Base-by-base conservation (phyloP, 1,284 basidiomycete genomes). In the Boletus subluridellus region DNA sequence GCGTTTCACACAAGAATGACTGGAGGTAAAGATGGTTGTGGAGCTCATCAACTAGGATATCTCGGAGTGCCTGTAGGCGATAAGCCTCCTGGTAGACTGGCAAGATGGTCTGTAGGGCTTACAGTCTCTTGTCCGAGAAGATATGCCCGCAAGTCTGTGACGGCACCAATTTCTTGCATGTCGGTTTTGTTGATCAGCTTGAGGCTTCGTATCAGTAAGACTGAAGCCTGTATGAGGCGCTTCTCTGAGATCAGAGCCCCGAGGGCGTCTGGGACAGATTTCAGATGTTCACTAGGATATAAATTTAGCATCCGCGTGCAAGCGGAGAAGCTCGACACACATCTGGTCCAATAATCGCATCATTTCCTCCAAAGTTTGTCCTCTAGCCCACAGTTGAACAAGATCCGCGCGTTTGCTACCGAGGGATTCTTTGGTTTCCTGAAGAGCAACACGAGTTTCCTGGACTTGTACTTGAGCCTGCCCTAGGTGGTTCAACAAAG, bases 21-120 rank as follows among this genome's bases (percentile, higher is more conserved):
- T 97, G 98, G 59, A 99, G 83, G 74, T 98, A 99, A n/a, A 99
- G 77, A 73, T 99, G 97, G 67, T 89, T 95, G 72, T 99, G 95
- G 28, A 99, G 80, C 71, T 99, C 97, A 65, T 99, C 97, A 17
- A 97, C 81, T 54, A 99, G 76, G 58, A 99, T 97, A 63, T 99
- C 95, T 53, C 90, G 82, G 48, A 98, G 76, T 11, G 91, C 88
- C 92, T 95, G 63, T 46, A 51, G 73, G 41, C 8, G 3, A 52
- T 74, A 38, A 72, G 52, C 28, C 10, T 47, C 17, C 0, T 34
- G 30, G 21, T 9, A 34, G 11, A 50, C 15, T 15, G 26, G 26
- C 12, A 48, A 47, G 34, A 44, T 14, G 14, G 12, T 21, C 6
- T 37, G 24, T n/a, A 32, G 24, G 12, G 78, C 87, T 55, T 60